Evolutionary conservation across 2,329 filamentous ascomycete species (phyloP).

Genomic region (Colletotrichum melonis): DNA sequence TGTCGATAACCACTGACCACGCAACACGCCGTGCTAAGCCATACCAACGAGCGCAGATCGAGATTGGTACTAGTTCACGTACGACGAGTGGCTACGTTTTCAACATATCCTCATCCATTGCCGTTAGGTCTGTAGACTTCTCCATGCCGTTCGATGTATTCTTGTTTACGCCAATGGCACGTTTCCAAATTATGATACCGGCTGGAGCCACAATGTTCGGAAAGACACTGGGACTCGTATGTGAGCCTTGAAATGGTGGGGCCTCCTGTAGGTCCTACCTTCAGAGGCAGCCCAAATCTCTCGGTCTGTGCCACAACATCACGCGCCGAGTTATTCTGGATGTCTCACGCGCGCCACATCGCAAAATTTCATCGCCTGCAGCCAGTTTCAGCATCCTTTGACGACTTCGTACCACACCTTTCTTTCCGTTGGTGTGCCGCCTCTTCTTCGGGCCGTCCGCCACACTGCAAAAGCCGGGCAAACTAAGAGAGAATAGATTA

Average conservation of each 20-base stretch:
- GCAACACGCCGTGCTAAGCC: constrained; percentile 3
- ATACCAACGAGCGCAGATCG: not conserved
- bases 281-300: not conserved
- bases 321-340: not conserved
- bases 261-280: not conserved
- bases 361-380: not conserved
- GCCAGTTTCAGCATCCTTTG: not conserved
- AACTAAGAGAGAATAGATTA: not conserved
- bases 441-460: not conserved
- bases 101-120: not conserved
- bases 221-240: not conserved
- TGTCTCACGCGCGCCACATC: not conserved
- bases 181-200: not conserved
- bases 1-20: not conserved
- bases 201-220: not conserved
- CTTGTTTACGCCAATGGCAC: not conserved
- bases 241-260: not conserved
- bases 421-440: not conserved
- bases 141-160: not conserved
- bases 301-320: not conserved
- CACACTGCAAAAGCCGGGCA: not conserved
- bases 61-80: not conserved
- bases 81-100: not conserved
- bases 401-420: not conserved
- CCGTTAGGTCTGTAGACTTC: not conserved